Evolutionary conservation across 495 filamentous ascomycete genomes (phyloP), one percentile per base, ranked within the genome.

Genomic region (Amorphotheca resinae): DNA sequence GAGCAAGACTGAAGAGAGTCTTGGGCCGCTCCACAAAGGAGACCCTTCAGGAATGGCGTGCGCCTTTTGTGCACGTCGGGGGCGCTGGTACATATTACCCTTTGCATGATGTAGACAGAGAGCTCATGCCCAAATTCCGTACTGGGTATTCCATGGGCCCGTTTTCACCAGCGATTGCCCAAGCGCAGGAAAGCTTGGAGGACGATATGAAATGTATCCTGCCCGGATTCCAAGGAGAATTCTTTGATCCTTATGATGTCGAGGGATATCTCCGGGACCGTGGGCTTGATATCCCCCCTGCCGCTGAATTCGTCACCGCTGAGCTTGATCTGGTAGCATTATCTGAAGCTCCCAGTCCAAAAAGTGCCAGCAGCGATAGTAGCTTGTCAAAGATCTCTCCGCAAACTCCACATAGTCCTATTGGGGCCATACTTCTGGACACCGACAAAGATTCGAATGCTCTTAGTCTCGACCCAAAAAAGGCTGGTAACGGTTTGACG

Each of bases 221-320:
- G 15, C 56, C 64, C 6, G 73, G 70, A 0, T 68, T 77, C 54
- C 66, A 75, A 30, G 79, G 81, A 17, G 80, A 84, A 38, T 88
- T 79, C 69, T 80, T 82, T 49, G 80, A 87, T 49, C 66, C 78
- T 4, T 65, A 75, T 36, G 84, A 87, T 51, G 75, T 86, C 4
- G 79, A 87, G 58, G 64, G 74, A 8, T 86, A 78, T 56, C 67
- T 89, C 14, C 60, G 63, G 41, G 63, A 74, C 54, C 65, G 70
- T 22, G 77, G 77, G 0, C 63, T 83, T 14, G 51, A 61, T 14
- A 72, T 82, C 25, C 66, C 74, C 1, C 61, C 68, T 0, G 55
- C 62, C 6, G 66, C 69, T 4, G 73, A 69, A 32, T 72, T 61
- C 55, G 66, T 71, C 16, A 73, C 63, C 20, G 69, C 62, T 35